Base-by-base conservation (phyloP, 2,329 filamentous ascomycete genomes). In the Davidsoniella eucalypti region DNA sequence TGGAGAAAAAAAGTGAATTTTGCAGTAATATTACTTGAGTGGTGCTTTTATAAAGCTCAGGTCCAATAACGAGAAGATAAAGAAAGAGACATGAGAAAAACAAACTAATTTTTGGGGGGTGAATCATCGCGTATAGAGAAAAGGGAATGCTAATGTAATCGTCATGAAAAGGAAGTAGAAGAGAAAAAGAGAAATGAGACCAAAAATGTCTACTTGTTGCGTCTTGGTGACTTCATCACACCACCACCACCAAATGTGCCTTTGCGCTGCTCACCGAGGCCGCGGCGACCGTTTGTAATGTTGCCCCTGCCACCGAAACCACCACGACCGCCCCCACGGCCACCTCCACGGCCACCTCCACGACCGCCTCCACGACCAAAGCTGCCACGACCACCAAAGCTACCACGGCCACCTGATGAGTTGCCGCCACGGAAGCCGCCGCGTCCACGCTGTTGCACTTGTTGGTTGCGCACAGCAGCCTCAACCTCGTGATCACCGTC, bases 401-500 rank as follows among this genome's bases (percentile, higher is more conserved):
- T 12, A 23, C 59, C 54, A 23, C 61, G 55, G 16, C 60, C 55
- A 42, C 61, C 57, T 56, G 78, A 67, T 33, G 65, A 66, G 37
- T 69, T 66, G 5, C 70, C 69, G 52, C 72, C 72, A 33, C 69
- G 69, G 23, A 72, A 70, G 25, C 57, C 56, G 23, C 59, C 62
- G 41, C 49, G 44, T 5, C 44, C 38, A 18, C 68, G 68, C 55
- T 67, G 70, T 64, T 74, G 76, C 37, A 46, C 43, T 44, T 53
- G 51, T n/a, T 53, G 51, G 3, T 45, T 23, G 14, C 47, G 37
- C 18, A 50, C 39, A 9, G 39, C 42, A 18, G 47, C 26, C 38
- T 69, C 67, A 4, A 71, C 69, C 51, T 72, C 72, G 37, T 69
- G 69, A 25, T 72, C 71, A 25, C 72, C 71, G 26, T 69, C 67